Evolutionary conservation across 768 basidiomycete genomes (phyloP).

Genomic region (Gymnopilus junonius): DNA sequence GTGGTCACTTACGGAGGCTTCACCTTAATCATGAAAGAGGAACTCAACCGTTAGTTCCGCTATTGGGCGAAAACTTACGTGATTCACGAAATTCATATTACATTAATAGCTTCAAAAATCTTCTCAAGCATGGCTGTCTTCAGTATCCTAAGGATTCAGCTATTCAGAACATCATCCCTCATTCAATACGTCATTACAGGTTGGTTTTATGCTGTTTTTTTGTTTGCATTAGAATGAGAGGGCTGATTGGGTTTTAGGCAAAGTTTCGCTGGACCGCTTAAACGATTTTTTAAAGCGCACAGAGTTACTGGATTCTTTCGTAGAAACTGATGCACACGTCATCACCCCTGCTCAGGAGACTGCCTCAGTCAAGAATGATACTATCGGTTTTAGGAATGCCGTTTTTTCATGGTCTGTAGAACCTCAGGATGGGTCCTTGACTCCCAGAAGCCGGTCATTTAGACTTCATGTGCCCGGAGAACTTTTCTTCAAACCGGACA

Average conservation of each 20-base stretch:
- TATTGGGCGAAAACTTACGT: neutral
- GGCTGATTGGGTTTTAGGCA: conserved; percentile 37
- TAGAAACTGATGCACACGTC: conserved; percentile 20
- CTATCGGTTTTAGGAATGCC: conserved; percentile 55
- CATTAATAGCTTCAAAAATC: conserved; percentile 40
- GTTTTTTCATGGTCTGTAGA: conserved; percentile 56
- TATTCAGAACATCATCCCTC: conserved; percentile 40
- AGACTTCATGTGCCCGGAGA: conserved; percentile 55
- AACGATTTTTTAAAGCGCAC: conserved; percentile 48
- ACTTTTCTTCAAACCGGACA: conserved; percentile 53
- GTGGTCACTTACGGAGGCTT: conserved; percentile 64
- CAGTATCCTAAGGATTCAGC: conserved; percentile 57
- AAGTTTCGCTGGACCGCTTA: conserved; percentile 67
- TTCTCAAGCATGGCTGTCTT: conserved; percentile 66
- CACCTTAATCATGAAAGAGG: conserved; percentile 45
- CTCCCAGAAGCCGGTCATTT: conserved; percentile 50
- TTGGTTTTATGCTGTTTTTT: neutral
- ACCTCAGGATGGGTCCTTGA: conserved; percentile 31
- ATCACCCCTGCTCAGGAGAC: neutral
- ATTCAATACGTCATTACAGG: conserved; percentile 21
- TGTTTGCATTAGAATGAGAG: neutral
- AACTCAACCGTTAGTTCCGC: conserved; percentile 30
- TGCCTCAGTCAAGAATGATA: conserved; percentile 18
- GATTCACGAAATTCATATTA: neutral
- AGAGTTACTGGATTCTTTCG: conserved; percentile 50